Conservation (phyloP, 148 eudicot genomes). For the Rhododendron molle region DNA sequence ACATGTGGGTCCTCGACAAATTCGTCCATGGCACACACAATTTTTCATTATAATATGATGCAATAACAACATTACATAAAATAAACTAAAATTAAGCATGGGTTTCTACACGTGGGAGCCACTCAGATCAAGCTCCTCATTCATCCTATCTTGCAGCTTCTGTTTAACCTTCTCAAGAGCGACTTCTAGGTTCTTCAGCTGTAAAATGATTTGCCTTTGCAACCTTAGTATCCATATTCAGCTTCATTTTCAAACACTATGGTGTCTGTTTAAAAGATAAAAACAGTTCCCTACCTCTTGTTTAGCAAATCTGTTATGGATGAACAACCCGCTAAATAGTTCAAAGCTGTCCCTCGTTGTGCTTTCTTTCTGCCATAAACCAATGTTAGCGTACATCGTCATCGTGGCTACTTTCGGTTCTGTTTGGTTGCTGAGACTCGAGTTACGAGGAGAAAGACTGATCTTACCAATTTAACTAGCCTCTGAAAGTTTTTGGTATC, state of each 20-base stretch:
- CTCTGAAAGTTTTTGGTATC: constrained; percentile 54
- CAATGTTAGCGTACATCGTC: not conserved
- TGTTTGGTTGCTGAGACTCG: constrained; percentile 1
- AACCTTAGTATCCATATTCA: not conserved
- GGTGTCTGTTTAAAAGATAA: not conserved
- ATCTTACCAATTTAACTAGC: constrained; percentile 44
- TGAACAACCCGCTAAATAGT: constrained; percentile 47
- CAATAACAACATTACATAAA: too few relatives aligned
- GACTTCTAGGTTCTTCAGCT: constrained; percentile 39
- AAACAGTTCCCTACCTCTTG: constrained; percentile 26
- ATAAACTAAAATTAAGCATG: too few relatives aligned
- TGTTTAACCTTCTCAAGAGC: constrained; percentile 37
- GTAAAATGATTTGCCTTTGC: constrained; percentile 7
- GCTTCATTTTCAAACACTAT: not conserved
- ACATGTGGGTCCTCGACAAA: too few relatives aligned
- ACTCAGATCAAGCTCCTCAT: constrained; percentile 9
- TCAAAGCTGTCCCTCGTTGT: constrained; percentile 48
- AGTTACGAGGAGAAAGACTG: not conserved
- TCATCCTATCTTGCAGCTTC: constrained; percentile 18
- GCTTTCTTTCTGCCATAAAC: constrained; percentile 49
- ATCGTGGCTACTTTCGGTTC: not conserved
- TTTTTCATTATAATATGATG: too few relatives aligned
- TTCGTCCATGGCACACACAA: too few relatives aligned
- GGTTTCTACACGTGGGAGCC: not conserved
- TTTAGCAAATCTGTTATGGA: constrained; percentile 34